Base-by-base conservation (phyloP, 192 early-diverging fungal genomes). In the Backusella tuberculispora region DNA sequence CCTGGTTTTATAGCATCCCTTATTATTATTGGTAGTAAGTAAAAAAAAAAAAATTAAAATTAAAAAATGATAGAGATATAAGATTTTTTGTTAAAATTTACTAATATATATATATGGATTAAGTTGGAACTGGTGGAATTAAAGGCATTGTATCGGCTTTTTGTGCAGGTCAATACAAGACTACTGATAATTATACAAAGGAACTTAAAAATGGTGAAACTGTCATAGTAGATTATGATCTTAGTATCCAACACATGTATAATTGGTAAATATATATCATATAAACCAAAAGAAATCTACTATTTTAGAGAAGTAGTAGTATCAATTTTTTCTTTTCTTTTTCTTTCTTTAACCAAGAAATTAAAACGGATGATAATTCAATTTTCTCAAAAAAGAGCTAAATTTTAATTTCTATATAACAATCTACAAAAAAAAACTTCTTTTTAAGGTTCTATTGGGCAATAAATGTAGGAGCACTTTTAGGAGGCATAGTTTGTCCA, bases 211-310 rank as follows among this genome's bases (percentile, higher is more conserved):
- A 66, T 60, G 88, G 89, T 46, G 78, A 80, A 74, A 64, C 43
- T 19, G 88, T 89, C 1, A 60, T 90, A 17, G 84, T 90, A 5
- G 87, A 90, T 74, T 85, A 85, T 42, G 83, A 83, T 66, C 73
- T 89, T n/a, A 88, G 85, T 26, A 79, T 91, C 29, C 89, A 91
- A 77, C 85, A 83, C 9, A 83, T 92, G 43, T 93, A 90, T 75
- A 90, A 90, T 74, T 92, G 89, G 89, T 77, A 75, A 75, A 66
- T 45, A 19, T 45, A 19, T 53, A 21, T 17, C 10, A 9, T 10
- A 15, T 47, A 47, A 2, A 19, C 48, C 2, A 50, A n/a, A 50
- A 48, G 21, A 21, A 19, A 53, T 2, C 2, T 17, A 5, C 17
- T 15, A 6, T 17, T 48, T 48, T 8, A 4, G 13, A 48, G 10